phyloP scores from a whole-genome alignment of 2,329 filamentous ascomycete species.

The Dryadomyces quercivorus region DNA sequence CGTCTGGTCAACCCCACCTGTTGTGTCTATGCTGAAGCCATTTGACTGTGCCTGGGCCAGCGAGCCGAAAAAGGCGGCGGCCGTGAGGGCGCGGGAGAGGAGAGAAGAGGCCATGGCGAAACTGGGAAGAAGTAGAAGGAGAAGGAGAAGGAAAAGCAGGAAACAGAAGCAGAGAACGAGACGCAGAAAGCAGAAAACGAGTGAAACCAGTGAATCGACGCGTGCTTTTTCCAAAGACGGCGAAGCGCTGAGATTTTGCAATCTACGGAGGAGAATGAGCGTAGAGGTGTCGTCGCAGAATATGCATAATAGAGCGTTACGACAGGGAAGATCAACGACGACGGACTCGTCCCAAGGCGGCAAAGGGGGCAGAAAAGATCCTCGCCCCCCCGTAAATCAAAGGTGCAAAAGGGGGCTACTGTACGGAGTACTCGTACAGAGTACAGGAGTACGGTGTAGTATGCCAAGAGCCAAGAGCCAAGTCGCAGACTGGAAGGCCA shows the following conservation, averaged over 20 bases:
- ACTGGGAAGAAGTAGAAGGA: neutral
- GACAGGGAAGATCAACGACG: no score
- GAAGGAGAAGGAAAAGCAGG: neutral
- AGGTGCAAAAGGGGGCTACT: neutral
- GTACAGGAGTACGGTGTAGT: neutral
- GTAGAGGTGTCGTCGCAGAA: no score
- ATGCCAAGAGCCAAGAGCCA: neutral
- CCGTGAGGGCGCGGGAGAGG: neutral
- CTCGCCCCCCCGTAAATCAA: neutral
- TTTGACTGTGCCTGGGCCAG: constrained; percentile 2
- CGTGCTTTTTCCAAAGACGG: no score
- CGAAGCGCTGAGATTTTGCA: no score
- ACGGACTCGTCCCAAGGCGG: no score
- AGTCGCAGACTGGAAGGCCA: neutral
- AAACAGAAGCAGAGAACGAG: neutral
- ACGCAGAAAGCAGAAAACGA: neutral
- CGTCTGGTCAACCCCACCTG: constrained; percentile 2
- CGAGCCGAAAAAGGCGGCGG: neutral
- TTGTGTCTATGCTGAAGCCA: constrained; percentile 4
- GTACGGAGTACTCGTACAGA: neutral
- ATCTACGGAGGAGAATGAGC: no score
- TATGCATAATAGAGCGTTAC: no score
- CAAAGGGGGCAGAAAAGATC: no score
- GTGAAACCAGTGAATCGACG: neutral
- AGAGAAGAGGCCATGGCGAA: neutral